Evolutionary conservation across 129 eudicot genomes (phyloP).

Genomic region (Artemisia argyi): DNA sequence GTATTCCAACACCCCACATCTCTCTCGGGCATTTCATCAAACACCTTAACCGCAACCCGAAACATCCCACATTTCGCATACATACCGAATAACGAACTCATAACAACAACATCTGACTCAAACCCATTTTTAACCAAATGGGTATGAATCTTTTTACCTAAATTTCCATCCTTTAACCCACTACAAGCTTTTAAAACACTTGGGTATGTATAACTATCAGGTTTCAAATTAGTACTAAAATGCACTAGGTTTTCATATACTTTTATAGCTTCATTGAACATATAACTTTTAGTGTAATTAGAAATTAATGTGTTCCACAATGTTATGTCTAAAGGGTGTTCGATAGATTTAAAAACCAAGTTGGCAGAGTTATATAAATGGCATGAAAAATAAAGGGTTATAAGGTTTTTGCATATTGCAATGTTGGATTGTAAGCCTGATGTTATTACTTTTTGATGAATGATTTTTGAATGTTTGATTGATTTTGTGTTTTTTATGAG

Average conservation of each 20-base stretch:
- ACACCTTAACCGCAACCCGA: constrained; percentile 5
- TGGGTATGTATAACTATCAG: constrained; percentile 25
- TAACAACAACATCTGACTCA: constrained; percentile 6
- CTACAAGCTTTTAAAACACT: constrained; percentile 24
- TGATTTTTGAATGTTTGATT: background rate
- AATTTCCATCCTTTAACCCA: constrained; percentile 3
- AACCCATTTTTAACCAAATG: constrained; percentile 1
- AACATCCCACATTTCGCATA: constrained; percentile 20
- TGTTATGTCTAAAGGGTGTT: constrained; percentile 17
- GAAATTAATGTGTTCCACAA: constrained; percentile 21
- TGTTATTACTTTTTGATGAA: constrained; percentile 22
- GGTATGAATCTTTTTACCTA: constrained; percentile 4
- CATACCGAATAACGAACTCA: constrained; percentile 6
- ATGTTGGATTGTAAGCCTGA: constrained; percentile 18
- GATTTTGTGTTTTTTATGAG: background rate
- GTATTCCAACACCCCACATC: too few species aligned
- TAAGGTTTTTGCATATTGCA: constrained; percentile 16
- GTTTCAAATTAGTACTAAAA: constrained; percentile 5
- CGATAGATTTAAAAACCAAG: constrained; percentile 8
- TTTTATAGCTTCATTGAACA: constrained; percentile 16
- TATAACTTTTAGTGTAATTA: constrained; percentile 6
- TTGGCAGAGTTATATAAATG: constrained; percentile 9
- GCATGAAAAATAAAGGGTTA: constrained; percentile 21
- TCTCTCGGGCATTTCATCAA: too few species aligned
- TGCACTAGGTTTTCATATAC: constrained; percentile 2